A percentile compares a stretch with the other conserved stretches of the same genome.
phyloP scores from a whole-genome alignment of 2,329 filamentous ascomycete species.

The Penicillium sp. region DNA sequence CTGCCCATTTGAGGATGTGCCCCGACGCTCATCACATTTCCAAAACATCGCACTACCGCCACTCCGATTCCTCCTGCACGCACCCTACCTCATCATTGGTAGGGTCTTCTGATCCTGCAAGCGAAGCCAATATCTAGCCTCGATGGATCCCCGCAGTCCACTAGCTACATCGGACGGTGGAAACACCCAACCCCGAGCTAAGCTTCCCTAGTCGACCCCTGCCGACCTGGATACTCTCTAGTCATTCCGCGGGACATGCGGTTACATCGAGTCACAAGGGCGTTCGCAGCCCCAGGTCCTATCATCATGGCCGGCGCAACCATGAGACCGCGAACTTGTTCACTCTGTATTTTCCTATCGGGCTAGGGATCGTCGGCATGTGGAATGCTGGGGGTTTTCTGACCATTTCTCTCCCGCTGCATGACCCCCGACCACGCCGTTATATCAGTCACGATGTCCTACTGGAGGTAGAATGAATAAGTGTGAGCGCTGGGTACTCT shows the following conservation, averaged over 20 bases:
- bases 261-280: slow-evolving; percentile 21
- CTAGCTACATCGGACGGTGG: background rate
- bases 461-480: background rate
- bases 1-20: background rate
- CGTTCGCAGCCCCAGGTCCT: slow-evolving; percentile 3
- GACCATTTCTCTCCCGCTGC: slow-evolving; percentile 7
- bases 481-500: background rate
- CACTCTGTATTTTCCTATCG: slow-evolving; percentile 8
- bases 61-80: background rate
- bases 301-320: slow-evolving; percentile 6
- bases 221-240: background rate
- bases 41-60: background rate
- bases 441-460: slow-evolving; percentile 8
- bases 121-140: slow-evolving; percentile 1
- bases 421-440: slow-evolving; percentile 7
- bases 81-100: slow-evolving; percentile 10
- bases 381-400: slow-evolving; percentile 16
- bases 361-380: slow-evolving; percentile 15
- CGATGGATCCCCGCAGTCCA: background rate
- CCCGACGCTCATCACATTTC: slow-evolving; percentile 1
- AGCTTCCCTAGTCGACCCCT: background rate
- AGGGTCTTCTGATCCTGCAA: slow-evolving; percentile 3
- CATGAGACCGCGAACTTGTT: slow-evolving; percentile 11
- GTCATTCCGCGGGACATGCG: slow-evolving; percentile 6
- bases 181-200: background rate